Conservation (phyloP, 257 asterid genomes). For the Nicotiana undulata region DNA sequence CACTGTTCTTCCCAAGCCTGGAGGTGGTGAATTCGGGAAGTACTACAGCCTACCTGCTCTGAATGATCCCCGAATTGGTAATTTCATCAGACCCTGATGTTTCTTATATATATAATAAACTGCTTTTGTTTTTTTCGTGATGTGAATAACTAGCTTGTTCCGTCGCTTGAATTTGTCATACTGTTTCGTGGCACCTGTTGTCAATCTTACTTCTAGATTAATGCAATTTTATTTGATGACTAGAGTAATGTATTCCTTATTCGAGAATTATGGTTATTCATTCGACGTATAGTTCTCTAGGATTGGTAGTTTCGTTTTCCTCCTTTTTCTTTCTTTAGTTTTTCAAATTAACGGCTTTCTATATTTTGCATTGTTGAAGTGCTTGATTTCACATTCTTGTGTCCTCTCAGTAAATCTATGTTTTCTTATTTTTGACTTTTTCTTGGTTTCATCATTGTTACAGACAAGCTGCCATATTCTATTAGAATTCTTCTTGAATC, state of each 20-base stretch:
- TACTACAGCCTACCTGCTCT: conserved; percentile 84
- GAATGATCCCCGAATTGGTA: conserved; percentile 85
- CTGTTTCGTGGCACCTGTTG: background rate
- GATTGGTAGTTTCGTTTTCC: background rate
- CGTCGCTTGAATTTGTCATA: background rate
- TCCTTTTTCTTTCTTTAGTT: background rate
- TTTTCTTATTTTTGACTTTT: background rate
- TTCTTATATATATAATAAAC: background rate
- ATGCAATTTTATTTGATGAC: background rate
- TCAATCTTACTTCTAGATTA: background rate
- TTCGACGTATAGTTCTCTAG: background rate
- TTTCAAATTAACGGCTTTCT: background rate
- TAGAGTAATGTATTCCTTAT: background rate
- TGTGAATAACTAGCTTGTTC: background rate
- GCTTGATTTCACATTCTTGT: background rate
- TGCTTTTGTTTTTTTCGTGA: background rate
- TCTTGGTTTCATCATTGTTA: background rate
- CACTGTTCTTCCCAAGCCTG: conserved; percentile 78
- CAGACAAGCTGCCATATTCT: conserved; percentile 94
- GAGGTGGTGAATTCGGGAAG: conserved; percentile 90
- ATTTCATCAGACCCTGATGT: background rate
- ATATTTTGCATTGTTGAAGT: background rate
- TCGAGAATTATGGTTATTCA: background rate
- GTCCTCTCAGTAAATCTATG: background rate
- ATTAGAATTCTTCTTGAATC: conserved; percentile 91